Evolutionary conservation across 169 alveolate genomes (phyloP).

Genomic region (Plasmodium berghei): DNA sequence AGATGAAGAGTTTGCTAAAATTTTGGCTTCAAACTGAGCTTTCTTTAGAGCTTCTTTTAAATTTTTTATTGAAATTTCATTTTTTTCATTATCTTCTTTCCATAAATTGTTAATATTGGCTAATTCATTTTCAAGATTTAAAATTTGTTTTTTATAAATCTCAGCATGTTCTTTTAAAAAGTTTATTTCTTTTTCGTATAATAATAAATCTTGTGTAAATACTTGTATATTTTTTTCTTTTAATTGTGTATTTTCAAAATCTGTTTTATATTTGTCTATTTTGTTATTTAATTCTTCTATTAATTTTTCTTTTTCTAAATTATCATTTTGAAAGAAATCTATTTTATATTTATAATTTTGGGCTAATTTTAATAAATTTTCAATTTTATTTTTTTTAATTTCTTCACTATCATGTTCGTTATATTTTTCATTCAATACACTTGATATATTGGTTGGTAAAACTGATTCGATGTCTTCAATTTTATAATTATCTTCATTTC

Average conservation of each 20-base stretch:
- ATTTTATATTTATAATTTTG: constrained; percentile 25
- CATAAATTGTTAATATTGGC: constrained; percentile 17
- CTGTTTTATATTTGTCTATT: constrained; percentile 42
- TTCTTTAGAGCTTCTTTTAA: constrained; percentile 48
- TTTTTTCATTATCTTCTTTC: constrained; percentile 46
- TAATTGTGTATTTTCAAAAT: constrained; percentile 12
- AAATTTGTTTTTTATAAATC: constrained; percentile 29
- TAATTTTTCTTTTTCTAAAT: constrained; percentile 54
- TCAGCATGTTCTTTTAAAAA: constrained; percentile 53
- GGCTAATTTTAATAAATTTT: not conserved
- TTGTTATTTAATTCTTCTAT: constrained; percentile 46
- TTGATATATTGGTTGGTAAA: too few species aligned
- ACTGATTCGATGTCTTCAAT: not conserved
- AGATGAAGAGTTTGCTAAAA: not conserved
- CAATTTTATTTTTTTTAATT: not conserved
- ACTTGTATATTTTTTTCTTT: constrained; percentile 32
- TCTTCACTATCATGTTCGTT: not conserved
- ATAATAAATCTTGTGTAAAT: constrained; percentile 11
- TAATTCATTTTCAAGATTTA: constrained; percentile 41
- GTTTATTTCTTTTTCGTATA: constrained; percentile 45
- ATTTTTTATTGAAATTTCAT: constrained; percentile 17
- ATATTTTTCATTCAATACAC: not conserved
- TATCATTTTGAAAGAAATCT: constrained; percentile 24
- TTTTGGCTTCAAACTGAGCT: constrained; percentile 30
- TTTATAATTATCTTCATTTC: not conserved